Conservation (phyloP, 2,329 filamentous ascomycete genomes). For the Colletotrichum eleusines region DNA sequence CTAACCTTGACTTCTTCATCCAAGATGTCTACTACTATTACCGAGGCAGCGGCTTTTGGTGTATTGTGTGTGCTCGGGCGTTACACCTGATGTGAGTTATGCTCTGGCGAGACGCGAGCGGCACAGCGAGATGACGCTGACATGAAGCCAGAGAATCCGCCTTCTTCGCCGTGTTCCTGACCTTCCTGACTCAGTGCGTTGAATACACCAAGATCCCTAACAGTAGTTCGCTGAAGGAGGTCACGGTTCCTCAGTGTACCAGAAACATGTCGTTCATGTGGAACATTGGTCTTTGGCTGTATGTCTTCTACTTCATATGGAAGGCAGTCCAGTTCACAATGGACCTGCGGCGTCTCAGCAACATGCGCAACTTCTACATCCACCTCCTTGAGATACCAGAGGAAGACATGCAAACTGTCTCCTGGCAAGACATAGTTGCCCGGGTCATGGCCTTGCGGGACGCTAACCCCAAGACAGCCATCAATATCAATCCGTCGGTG, state of each 20-base stretch:
- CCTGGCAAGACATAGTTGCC: conserved; percentile 91
- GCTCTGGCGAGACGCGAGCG: neutral
- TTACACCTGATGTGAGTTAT: conserved; percentile 77
- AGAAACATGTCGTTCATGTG: conserved; percentile 79
- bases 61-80: conserved; percentile 79
- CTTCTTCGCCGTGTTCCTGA: conserved; percentile 86
- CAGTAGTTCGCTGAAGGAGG: conserved; percentile 66
- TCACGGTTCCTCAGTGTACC: conserved; percentile 80
- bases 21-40: conserved; percentile 89
- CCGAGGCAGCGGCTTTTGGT: conserved; percentile 84
- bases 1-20: conserved; percentile 90
- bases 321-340: conserved; percentile 80
- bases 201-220: conserved; percentile 81
- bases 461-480: conserved; percentile 83
- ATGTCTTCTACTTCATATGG: conserved; percentile 87
- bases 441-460: conserved; percentile 88
- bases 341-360: conserved; percentile 77
- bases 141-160: conserved; percentile 72
- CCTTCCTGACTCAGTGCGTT: conserved; percentile 87
- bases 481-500: conserved; percentile 64
- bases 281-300: conserved; percentile 85
- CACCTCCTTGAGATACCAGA: conserved; percentile 85
- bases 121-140: conserved; percentile 23
- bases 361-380: conserved; percentile 88
- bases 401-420: conserved; percentile 91